phyloP scores from a whole-genome alignment of 2,329 filamentous ascomycete species.

The Xylariaceae sp. region DNA sequence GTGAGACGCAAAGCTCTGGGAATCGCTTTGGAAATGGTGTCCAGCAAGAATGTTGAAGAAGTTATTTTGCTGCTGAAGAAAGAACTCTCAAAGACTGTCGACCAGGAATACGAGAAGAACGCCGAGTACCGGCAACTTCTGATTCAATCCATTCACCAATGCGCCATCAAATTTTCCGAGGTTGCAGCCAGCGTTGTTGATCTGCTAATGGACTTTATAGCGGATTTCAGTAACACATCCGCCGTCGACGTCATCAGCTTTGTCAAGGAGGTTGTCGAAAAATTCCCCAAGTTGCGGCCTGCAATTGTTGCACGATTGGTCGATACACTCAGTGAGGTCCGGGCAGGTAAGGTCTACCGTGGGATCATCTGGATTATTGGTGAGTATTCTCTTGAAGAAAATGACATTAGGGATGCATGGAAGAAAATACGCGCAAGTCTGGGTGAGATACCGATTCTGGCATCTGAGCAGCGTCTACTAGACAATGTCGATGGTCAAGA shows the following conservation, averaged over 20 bases:
- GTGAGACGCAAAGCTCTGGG: constrained; percentile 89
- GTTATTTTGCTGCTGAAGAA: constrained; percentile 97
- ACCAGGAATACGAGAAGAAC: constrained; percentile 99
- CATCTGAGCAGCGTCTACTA: constrained; percentile 89
- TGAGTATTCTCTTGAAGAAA: constrained; percentile 93
- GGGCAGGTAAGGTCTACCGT: constrained; percentile 95
- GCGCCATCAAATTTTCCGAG: constrained; percentile 98
- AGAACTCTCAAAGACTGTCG: constrained; percentile 94
- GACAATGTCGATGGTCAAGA: constrained; percentile 81
- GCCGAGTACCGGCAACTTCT: constrained; percentile 92
- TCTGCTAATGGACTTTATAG: constrained; percentile 98
- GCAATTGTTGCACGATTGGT: constrained; percentile 90
- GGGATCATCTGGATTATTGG: constrained; percentile 98
- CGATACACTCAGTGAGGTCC: constrained; percentile 88
- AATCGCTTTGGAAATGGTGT: constrained; percentile 96
- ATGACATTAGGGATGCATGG: constrained; percentile 95
- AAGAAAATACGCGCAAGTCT: constrained; percentile 92
- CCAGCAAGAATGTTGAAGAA: constrained; percentile 98
- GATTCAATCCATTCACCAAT: constrained; percentile 97
- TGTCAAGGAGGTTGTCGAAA: constrained; percentile 98
- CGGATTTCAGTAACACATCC: constrained; percentile 95
- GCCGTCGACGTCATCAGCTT: constrained; percentile 98
- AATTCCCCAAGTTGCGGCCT: constrained; percentile 87
- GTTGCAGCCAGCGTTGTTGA: constrained; percentile 96
- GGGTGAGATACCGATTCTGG: constrained; percentile 95